Percentiles rank a stretch among this genome's conserved stretches.
These are phyloP conservation scores for Dactylonectria macrodidyma DNA, from an alignment of 2,329 filamentous ascomycete species.

Conservation along the genomic window DNA sequence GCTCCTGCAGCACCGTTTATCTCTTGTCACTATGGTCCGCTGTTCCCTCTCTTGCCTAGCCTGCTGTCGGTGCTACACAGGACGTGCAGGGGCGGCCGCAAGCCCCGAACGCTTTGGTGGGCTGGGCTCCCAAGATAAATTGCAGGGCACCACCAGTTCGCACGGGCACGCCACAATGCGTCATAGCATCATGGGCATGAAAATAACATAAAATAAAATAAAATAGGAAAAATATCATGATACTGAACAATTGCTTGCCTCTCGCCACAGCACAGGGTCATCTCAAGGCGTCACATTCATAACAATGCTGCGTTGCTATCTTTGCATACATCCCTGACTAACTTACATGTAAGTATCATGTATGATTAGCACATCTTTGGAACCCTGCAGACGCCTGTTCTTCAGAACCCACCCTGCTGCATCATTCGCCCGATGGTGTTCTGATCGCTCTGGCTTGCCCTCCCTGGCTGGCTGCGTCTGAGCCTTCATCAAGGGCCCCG, in stretches of 20 bases:
- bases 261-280: not conserved
- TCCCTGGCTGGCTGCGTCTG: slow-evolving; percentile 14
- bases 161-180: slow-evolving; percentile 1
- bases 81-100: not conserved
- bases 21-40: not conserved
- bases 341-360: not conserved
- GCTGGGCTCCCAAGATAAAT: not conserved
- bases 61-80: not conserved
- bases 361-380: not conserved
- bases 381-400: not conserved
- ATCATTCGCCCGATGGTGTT: slow-evolving; percentile 17
- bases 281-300: not conserved
- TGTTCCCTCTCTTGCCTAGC: not conserved
- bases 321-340: not conserved
- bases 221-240: not conserved
- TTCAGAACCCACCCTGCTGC: not conserved
- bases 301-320: not conserved
- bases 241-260: not conserved
- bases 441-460: slow-evolving; percentile 13
- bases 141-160: slow-evolving; percentile 3
- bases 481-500: not conserved
- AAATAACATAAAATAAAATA: too few relatives aligned
- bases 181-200: slow-evolving; percentile 1
- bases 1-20: not conserved
- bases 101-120: not conserved